Percentiles rank a stretch among this genome's conserved stretches.
Evolutionary conservation across 129 eudicot species (phyloP).

Genomic region (Artemisia annua): DNA sequence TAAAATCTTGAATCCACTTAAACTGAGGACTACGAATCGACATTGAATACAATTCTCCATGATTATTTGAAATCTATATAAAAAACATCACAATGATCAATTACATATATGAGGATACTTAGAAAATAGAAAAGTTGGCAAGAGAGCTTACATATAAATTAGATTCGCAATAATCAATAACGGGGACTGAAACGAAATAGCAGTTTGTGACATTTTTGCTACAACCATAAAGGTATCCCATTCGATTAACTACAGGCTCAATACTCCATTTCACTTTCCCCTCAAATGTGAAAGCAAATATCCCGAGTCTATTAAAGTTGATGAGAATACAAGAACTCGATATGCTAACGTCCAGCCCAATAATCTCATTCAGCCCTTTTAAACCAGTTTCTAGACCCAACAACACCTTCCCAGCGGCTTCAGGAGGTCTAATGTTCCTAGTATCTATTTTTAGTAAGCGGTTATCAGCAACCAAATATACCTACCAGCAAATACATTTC

Average conservation of each 20-base stretch:
- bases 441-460: no score
- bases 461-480: no score
- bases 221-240: slow-evolving; percentile 82
- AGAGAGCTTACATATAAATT: slow-evolving; percentile 67
- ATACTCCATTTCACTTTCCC: slow-evolving; percentile 73
- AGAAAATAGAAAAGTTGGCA: background rate
- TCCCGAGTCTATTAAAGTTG: slow-evolving; percentile 27
- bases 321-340: no score
- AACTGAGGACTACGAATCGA: slow-evolving; percentile 64
- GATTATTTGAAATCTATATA: slow-evolving; percentile 66
- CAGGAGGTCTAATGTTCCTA: no score
- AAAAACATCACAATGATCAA: background rate
- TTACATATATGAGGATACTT: background rate
- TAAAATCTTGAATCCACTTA: slow-evolving; percentile 89
- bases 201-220: slow-evolving; percentile 58
- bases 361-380: no score
- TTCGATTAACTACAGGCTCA: slow-evolving; percentile 56
- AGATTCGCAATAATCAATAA: slow-evolving; percentile 86
- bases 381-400: no score
- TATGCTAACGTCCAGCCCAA: no score
- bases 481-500: no score
- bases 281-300: slow-evolving; percentile 62
- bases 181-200: slow-evolving; percentile 67
- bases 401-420: no score
- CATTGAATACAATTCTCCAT: slow-evolving; percentile 71